A percentile compares a stretch with the other conserved stretches of the same genome.
Conservation (phyloP, 768 basidiomycete species). For the Dacryopinax spathularia region DNA sequence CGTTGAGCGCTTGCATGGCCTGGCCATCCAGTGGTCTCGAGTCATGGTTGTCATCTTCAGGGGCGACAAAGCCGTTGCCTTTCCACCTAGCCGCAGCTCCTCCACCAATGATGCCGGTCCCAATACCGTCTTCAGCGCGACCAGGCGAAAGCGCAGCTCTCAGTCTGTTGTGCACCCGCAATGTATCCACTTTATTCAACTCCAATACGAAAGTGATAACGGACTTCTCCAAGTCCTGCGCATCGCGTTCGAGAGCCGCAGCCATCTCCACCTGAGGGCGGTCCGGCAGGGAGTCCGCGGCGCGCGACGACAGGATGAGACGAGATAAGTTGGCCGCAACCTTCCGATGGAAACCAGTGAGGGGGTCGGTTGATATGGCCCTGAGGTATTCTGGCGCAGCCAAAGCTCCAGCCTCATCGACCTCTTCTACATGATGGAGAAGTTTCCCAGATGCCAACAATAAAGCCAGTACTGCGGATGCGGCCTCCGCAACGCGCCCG, state of each 20-base stretch:
- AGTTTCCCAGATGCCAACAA: neutral
- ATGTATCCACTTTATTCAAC: conserved; percentile 36
- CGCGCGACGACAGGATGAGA: conserved; percentile 79
- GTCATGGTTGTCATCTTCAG: conserved; percentile 17
- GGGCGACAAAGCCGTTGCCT: conserved; percentile 65
- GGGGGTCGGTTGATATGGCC: neutral
- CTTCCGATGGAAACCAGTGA: conserved; percentile 49
- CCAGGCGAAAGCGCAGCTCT: conserved; percentile 21
- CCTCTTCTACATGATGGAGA: neutral
- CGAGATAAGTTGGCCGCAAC: conserved; percentile 82
- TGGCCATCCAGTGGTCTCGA: conserved; percentile 36
- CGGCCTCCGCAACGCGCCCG: neutral
- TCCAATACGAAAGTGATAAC: conserved; percentile 19
- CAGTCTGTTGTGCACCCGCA: conserved; percentile 36
- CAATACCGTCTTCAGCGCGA: conserved; percentile 29
- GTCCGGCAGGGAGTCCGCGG: conserved; percentile 32
- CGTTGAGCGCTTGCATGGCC: conserved; percentile 38
- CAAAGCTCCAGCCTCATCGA: neutral
- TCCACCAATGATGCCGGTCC: conserved; percentile 65
- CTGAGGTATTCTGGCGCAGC: neutral
- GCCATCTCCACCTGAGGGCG: conserved; percentile 17
- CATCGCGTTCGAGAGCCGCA: conserved; percentile 18
- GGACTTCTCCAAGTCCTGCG: conserved; percentile 19
- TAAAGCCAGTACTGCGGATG: neutral
- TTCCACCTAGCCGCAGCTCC: conserved; percentile 67